phyloP scores from a whole-genome alignment of 2,329 filamentous ascomycete genomes.

The Diaporthe batatas region DNA sequence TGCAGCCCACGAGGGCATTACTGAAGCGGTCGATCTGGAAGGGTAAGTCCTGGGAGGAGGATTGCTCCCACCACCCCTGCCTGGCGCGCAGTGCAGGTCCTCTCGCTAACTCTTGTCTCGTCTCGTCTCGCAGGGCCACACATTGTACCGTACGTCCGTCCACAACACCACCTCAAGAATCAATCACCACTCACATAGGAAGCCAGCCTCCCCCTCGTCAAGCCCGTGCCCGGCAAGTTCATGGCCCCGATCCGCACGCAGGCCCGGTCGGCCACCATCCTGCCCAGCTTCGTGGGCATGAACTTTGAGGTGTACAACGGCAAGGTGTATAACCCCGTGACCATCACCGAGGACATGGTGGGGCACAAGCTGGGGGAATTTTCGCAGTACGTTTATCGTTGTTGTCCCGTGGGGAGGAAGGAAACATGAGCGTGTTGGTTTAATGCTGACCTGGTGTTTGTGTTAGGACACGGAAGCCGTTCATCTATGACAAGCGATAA shows the following conservation, averaged over 20 bases:
- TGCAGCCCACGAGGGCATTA: constrained; percentile 54
- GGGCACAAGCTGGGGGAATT: constrained; percentile 96
- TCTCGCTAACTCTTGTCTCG: not conserved
- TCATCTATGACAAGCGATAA: constrained; percentile 62
- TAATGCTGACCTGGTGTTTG: not conserved
- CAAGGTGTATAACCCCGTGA: constrained; percentile 85
- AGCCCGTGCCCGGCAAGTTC: constrained; percentile 70
- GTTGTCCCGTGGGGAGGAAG: too few species aligned
- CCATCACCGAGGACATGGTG: constrained; percentile 95
- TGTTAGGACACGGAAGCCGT: constrained; percentile 68
- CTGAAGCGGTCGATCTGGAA: constrained; percentile 46
- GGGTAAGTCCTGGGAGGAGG: constrained; percentile 17
- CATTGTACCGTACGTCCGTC: constrained; percentile 62
- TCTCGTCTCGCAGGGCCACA: constrained; percentile 69
- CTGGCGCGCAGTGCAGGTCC: too few species aligned
- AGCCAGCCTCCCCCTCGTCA: constrained; percentile 74
- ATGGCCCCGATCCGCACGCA: constrained; percentile 85
- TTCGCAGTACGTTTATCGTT: constrained; percentile 74
- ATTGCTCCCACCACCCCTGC: constrained; percentile 20
- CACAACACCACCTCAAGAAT: constrained; percentile 28
- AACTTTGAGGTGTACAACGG: constrained; percentile 94
- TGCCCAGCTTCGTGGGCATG: constrained; percentile 91
- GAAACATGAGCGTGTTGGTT: too few species aligned
- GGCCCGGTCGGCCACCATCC: constrained; percentile 87
- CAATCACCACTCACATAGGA: not conserved